A percentile compares a stretch with the other conserved stretches of the same genome.
These are phyloP conservation scores for Tardiomyces digboiensis DNA, from an alignment of 1,139 yeast species.

Conservation along the genomic window DNA sequence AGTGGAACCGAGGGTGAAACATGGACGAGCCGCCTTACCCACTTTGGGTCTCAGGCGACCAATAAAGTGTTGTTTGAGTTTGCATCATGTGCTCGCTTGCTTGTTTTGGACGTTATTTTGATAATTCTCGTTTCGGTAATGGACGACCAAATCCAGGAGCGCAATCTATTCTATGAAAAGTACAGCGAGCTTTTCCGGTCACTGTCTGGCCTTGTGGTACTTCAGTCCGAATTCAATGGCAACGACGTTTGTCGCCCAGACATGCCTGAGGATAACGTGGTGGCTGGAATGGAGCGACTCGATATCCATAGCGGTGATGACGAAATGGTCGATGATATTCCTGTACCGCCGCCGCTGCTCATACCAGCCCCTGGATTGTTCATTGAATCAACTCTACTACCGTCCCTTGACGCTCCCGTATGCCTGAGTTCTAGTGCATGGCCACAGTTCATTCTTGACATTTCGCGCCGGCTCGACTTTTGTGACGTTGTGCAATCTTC, in stretches of 20 bases:
- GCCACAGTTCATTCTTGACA: conserved; percentile 2
- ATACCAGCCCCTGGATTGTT: neutral
- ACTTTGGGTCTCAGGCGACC: conserved; percentile 11
- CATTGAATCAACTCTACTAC: neutral
- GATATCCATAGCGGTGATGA: no score
- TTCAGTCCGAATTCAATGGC: neutral
- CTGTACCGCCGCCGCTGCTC: neutral
- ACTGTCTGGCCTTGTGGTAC: neutral
- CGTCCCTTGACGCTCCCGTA: neutral
- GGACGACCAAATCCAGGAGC: neutral
- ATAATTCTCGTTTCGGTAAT: conserved; percentile 8
- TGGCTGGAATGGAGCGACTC: neutral
- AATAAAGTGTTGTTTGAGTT: conserved; percentile 12
- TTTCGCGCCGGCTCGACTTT: conserved; percentile 1
- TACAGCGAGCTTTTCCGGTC: conserved; percentile 1
- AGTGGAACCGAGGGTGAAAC: neutral
- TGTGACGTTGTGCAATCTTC: conserved; percentile 1
- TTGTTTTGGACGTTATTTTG: conserved; percentile 13
- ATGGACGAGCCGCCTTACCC: conserved; percentile 6
- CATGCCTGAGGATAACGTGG: neutral
- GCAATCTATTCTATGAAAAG: neutral
- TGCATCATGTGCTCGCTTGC: conserved; percentile 8
- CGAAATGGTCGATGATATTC: neutral
- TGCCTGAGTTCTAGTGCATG: conserved; percentile 1
- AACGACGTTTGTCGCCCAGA: conserved; percentile 1